Evolutionary conservation across 768 basidiomycete genomes (phyloP), one percentile per base, ranked within the genome.

Genomic region (Trametes villosa): DNA sequence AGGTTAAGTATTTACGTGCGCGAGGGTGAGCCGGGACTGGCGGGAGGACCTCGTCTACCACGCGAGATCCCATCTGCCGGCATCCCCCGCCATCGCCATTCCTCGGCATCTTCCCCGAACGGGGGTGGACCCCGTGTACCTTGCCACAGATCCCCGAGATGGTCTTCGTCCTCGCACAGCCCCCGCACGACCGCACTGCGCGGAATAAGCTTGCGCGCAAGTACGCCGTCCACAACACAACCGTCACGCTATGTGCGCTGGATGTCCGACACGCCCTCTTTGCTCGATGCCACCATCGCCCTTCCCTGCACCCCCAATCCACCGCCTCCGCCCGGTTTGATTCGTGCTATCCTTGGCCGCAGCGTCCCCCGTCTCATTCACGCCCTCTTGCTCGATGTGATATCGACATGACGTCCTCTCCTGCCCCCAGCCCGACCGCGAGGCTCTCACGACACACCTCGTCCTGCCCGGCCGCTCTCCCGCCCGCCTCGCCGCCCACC

Each of bases 91-190:
- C 29, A 42, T 42, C 40, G 15, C 41, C 17, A 38, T 8, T 22
- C 2, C n/a, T 40, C 53, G 53, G 53, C 53, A 54, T 54, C 50
- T 45, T 54, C 42, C 53, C 18, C 20, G 5, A 7, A 27, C 48
- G n/a, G 22, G 24, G 20, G 26, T n/a, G 41, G 54, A 46, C 54
- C 44, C 54, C 54, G 1, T 38, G 24, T 40, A 53, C 18, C 30
- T 20, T 18, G 11, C 18, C 18, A 26, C 45, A 50, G 49, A 50
- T 50, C 49, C n/a, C 49, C 49, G 49, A 50, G 31, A 17, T 50
- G n/a, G 20, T 31, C 13, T 13, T 24, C 34, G 22, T 7, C 33
- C 17, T 38, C 49, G 11, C 42, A 44, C 42, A 20, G 20, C n/a
- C 42, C 20, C 42, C 22, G 7, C 6, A 18, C 42, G 22, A 15